phyloP scores from a whole-genome alignment of 1,284 basidiomycete species.

The Wolfiporia cocos region DNA sequence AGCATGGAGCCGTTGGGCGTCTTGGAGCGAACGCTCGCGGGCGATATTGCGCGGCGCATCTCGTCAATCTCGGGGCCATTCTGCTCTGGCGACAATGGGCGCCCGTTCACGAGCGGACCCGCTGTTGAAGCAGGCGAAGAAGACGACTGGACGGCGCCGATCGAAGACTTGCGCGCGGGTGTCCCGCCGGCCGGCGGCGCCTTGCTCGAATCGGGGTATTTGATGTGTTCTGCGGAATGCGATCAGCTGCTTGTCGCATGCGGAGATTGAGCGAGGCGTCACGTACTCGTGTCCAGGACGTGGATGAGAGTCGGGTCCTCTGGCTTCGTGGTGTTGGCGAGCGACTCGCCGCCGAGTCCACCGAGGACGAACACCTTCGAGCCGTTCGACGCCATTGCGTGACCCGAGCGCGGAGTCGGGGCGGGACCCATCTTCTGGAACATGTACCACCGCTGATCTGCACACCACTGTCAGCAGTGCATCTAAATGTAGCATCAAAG shows the following conservation, averaged over 20 bases:
- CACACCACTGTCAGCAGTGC: conserved; percentile 2
- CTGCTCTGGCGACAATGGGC: conserved; percentile 53
- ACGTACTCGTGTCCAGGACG: conserved; percentile 88
- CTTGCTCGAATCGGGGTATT: conserved; percentile 77
- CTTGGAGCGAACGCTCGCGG: conserved; percentile 35
- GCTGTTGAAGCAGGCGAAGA: conserved; percentile 8
- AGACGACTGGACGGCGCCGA: conserved; percentile 21
- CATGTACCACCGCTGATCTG: conserved; percentile 88
- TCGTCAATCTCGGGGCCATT: conserved; percentile 43
- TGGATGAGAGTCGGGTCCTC: conserved; percentile 86
- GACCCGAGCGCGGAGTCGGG: conserved; percentile 87
- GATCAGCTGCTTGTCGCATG: conserved; percentile 1
- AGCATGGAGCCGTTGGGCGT: conserved; percentile 47
- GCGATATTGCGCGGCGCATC: conserved; percentile 60
- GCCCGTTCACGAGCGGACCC: conserved; percentile 28
- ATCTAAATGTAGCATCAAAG: neutral
- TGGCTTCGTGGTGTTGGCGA: conserved; percentile 54
- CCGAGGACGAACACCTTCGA: conserved; percentile 90
- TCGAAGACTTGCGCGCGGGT: conserved; percentile 35
- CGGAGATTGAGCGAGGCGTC: conserved; percentile 7
- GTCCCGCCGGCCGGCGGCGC: conserved; percentile 35
- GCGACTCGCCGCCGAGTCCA: conserved; percentile 82
- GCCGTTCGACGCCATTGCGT: conserved; percentile 91
- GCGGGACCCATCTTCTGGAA: conserved; percentile 99
- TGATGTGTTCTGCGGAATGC: conserved; percentile 72